Evolutionary conservation across 2,329 filamentous ascomycete genomes (phyloP), one percentile per base, ranked within the genome.

Genomic region (Penicillium sp.): DNA sequence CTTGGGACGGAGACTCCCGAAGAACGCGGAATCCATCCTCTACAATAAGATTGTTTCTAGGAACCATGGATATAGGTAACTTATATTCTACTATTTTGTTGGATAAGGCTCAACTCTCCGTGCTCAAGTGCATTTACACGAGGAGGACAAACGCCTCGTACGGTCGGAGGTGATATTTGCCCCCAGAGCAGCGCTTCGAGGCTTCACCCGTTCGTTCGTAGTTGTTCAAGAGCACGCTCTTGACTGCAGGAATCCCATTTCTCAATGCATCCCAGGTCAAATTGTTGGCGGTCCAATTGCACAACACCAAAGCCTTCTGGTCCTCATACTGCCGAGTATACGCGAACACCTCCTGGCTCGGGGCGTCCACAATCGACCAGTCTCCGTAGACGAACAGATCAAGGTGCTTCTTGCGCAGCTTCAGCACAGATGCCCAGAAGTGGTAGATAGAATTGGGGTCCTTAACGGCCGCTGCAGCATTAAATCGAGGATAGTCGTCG

Each of bases 331-430:
- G 69, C 8, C 79, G 84, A 2, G 83, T 72, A 50, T 89, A 86
- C 0, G 83, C 79, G 66, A 90, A 89, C 0, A 86, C 74, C 28
- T 82, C 73, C 59, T 76, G 69, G 35, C 85, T 82, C 4, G 85
- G 78, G 0, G 78, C 72, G 0, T 84, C 82, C 1, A 89, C 71
- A 25, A 83, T 66, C 52, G 81, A 79, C 62, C 90, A 90, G 55
- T 84, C 78, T 0, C 89, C 89, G 66, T 90, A 90, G 3, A 90
- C 83, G 59, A 91, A 86, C 1, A 90, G 70, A 61, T 90, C 84
- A 47, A 81, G 81, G 67, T 85, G 78, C 48, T 82, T 73, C 69
- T 90, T 90, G 61, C 90, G 82, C 54, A 87, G 69, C 28, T 75
- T 69, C n/a, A 91, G 77, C 55, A 88, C 81, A 0, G 74, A 73